Evolutionary conservation across 108 stramenopile species (phyloP).

Genomic region (Skeletonema grethae): DNA sequence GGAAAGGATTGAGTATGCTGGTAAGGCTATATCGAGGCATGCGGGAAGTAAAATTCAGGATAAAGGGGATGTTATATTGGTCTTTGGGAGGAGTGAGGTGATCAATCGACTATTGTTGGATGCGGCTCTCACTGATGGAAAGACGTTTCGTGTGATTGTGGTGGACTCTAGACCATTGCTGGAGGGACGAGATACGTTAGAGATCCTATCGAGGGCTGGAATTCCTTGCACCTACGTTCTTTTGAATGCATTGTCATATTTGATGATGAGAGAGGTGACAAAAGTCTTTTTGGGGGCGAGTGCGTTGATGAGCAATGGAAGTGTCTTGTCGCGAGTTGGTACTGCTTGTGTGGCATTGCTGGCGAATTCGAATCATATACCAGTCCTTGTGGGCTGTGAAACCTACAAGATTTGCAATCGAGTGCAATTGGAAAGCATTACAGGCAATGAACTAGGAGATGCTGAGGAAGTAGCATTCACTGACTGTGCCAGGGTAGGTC

Average conservation of each 20-base stretch:
- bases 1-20: constrained; percentile 91
- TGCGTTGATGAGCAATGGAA: constrained; percentile 95
- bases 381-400: constrained; percentile 97
- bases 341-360: constrained; percentile 94
- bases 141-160: constrained; percentile 88
- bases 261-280: constrained; percentile 93
- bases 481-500: constrained; percentile 39
- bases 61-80: constrained; percentile 92
- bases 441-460: constrained; percentile 95
- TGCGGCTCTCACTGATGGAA: constrained; percentile 51
- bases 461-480: constrained; percentile 72
- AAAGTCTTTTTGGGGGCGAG: constrained; percentile 97
- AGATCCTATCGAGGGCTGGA: constrained; percentile 66
- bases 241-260: constrained; percentile 90
- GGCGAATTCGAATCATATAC: constrained; percentile 86
- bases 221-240: constrained; percentile 88
- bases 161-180: constrained; percentile 87
- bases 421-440: constrained; percentile 96
- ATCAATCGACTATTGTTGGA: constrained; percentile 61
- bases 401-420: constrained; percentile 98
- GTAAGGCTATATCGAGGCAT: constrained; percentile 83
- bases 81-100: constrained; percentile 84
- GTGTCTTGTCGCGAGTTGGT: constrained; percentile 90
- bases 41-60: constrained; percentile 79
- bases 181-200: constrained; percentile 84